Evolutionary conservation across 2,329 filamentous ascomycete species (phyloP), one percentile per base, ranked within the genome.

Genomic region (Mycosphaerella sp.): DNA sequence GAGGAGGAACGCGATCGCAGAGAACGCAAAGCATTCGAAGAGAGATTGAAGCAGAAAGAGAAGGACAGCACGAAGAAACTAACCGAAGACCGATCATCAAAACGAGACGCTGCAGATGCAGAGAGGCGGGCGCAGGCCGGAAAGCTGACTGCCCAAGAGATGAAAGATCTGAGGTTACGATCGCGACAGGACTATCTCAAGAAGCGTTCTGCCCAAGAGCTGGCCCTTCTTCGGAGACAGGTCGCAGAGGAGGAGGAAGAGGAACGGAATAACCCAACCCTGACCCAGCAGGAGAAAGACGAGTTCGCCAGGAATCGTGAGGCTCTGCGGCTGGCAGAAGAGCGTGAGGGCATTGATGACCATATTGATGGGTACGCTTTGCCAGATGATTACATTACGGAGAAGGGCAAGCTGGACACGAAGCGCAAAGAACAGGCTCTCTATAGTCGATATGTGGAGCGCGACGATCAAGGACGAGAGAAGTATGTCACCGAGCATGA

Each of bases 301-400:
- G 89, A 95, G 59, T 97, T 98, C 69, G 85, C 86, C 2, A 85
- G 89, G 66, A 97, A 97, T 66, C 78, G 88, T 44, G 89, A 97
- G 70, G 73, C 73, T 53, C 61, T 73, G 65, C 73, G 74, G 64
- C 65, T 77, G 68, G 74, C 76, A 65, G 63, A 96, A 72, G 89
- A 95, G 69, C 80, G 92, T 21, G 75, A 92, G 52, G 81, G 82
- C 42, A 95, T 98, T 59, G 91, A 97, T 67, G 92, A 97, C 62
- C 84, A 95, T 69, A 81, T 85, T 17, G 91, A 96, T 73, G 92
- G 92, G 2, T 98, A 97, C 72, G 80, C 85, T 61, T 85, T 98
- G 75, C 93, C 92, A 0, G 91, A 96, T 60, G 90, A 96, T 69
- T 95, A 95, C 67, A 92, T 95, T 58, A 95, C 88, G 0, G 90